phyloP scores from a whole-genome alignment of 768 basidiomycete species.

The Podaxis sp. region DNA sequence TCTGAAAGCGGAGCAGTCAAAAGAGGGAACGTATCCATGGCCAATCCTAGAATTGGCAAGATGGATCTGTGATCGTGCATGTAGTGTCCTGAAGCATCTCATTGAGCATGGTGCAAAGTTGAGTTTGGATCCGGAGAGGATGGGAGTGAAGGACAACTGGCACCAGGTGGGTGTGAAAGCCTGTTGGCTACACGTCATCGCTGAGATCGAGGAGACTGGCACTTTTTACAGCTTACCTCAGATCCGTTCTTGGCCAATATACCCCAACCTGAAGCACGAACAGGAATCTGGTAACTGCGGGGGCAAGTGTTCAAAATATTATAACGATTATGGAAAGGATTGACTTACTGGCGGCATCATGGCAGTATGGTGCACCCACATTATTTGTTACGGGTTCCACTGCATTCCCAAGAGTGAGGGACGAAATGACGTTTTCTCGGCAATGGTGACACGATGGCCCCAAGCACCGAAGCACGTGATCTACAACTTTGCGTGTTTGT shows the following conservation, averaged over 20 bases:
- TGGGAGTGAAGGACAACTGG: not conserved
- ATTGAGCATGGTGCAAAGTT: not conserved
- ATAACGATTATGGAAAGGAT: conserved; percentile 24
- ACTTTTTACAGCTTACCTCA: conserved; percentile 30
- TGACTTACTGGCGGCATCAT: conserved; percentile 30
- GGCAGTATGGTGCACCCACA: conserved; percentile 33
- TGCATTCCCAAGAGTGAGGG: conserved; percentile 36
- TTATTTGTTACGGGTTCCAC: conserved; percentile 33
- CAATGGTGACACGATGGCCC: conserved; percentile 34
- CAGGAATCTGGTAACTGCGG: conserved; percentile 19
- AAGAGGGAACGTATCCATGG: not conserved
- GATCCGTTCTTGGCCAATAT: conserved; percentile 25
- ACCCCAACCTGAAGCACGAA: conserved; percentile 28
- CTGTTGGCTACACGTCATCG: not conserved
- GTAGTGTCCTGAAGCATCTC: not conserved
- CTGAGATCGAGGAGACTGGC: conserved; percentile 22
- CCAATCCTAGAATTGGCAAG: not conserved
- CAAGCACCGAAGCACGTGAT: conserved; percentile 29
- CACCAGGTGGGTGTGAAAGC: not conserved
- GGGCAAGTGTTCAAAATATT: conserved; percentile 35
- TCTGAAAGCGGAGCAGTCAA: not conserved
- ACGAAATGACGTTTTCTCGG: conserved; percentile 39
- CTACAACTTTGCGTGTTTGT: conserved; percentile 35
- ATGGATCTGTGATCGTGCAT: not conserved
- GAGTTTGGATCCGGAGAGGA: not conserved